phyloP scores from a whole-genome alignment of 176 grass and related monocot species.

The Musa schizocarpa region DNA sequence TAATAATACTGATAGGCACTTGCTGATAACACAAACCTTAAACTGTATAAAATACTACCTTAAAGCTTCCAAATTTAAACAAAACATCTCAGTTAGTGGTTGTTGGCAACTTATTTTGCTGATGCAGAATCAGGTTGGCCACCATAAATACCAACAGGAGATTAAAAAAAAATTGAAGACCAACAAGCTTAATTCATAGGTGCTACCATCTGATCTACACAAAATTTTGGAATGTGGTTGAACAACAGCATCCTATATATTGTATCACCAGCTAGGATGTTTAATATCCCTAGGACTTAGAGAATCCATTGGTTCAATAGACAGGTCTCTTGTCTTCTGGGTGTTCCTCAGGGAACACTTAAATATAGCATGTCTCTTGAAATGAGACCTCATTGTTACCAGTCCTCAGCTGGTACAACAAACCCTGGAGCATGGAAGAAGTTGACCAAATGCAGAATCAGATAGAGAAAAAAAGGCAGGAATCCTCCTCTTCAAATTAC shows the following conservation, averaged over 20 bases:
- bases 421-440: no score
- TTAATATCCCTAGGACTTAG: neutral
- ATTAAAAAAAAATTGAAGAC: no score
- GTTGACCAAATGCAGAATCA: neutral
- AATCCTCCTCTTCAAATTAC: neutral
- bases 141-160: no score
- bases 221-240: neutral
- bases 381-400: slow-evolving; percentile 1
- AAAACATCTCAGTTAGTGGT: no score
- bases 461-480: neutral
- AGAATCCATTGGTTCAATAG: neutral
- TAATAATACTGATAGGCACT: no score
- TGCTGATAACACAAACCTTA: no score
- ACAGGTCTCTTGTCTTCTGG: neutral
- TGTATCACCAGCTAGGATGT: neutral
- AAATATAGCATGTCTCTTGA: neutral
- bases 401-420: neutral
- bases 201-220: neutral
- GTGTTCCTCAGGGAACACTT: neutral
- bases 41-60: no score
- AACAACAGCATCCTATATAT: neutral
- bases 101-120: no score
- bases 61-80: no score
- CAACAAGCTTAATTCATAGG: no score
- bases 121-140: no score